phyloP scores from a whole-genome alignment of 768 basidiomycete species.

The Lentinula edodes region DNA sequence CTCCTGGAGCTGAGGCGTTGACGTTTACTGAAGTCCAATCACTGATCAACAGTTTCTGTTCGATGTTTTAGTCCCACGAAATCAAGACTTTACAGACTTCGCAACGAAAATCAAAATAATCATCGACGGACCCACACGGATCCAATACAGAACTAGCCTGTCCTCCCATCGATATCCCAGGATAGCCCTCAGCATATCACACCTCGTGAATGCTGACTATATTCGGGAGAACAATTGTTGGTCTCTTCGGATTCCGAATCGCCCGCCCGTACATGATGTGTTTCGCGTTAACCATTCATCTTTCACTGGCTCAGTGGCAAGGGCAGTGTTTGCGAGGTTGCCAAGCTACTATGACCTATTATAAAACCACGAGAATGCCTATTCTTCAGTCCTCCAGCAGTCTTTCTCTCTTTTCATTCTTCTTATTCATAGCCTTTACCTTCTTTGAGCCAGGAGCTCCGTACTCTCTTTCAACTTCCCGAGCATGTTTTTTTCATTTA shows the following conservation, averaged over 20 bases:
- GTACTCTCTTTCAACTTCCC: background rate
- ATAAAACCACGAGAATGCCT: background rate
- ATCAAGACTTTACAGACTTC: background rate
- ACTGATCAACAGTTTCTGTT: too few species aligned
- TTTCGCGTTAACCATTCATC: too few species aligned
- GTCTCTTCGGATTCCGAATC: too few species aligned
- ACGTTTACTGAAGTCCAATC: too few species aligned
- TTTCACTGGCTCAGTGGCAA: background rate
- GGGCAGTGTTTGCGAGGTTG: background rate
- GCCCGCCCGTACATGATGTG: too few species aligned
- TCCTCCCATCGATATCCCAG: too few species aligned
- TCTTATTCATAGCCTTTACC: background rate
- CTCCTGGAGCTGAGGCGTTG: too few species aligned
- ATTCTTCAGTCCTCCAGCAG: background rate
- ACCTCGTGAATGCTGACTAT: too few species aligned
- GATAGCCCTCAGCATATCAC: too few species aligned
- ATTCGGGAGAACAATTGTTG: too few species aligned
- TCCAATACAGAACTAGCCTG: background rate
- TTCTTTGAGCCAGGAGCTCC: constrained; percentile 8
- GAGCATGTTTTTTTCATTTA: background rate
- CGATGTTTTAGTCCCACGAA: too few species aligned
- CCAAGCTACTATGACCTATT: background rate
- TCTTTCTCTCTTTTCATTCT: background rate
- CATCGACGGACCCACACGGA: background rate
- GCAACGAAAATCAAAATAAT: background rate